Evolutionary conservation across 768 basidiomycete species (phyloP).

Genomic region (Fistulinella prunicolor): DNA sequence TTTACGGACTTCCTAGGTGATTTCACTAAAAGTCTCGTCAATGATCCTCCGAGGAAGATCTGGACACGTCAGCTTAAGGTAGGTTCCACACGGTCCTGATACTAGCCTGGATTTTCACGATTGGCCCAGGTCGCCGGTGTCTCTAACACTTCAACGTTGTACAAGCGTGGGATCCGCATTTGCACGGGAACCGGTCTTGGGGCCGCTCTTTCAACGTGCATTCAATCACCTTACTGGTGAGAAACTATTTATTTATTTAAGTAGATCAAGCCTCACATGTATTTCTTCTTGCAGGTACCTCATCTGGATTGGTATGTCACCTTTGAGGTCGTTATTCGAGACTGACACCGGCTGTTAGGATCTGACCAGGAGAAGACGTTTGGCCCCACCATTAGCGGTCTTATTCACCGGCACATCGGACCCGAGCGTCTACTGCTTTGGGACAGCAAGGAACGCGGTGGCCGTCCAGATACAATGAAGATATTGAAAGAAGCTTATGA

Average conservation of each 20-base stretch:
- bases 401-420: conserved; percentile 68
- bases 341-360: conserved; percentile 38
- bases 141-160: conserved; percentile 77
- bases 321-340: not conserved
- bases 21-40: conserved; percentile 70
- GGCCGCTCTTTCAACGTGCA: conserved; percentile 72
- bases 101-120: conserved; percentile 2
- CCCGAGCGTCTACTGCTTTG: conserved; percentile 74
- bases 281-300: conserved; percentile 50
- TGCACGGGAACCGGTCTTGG: conserved; percentile 84
- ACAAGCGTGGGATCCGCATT: conserved; percentile 75
- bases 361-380: conserved; percentile 85
- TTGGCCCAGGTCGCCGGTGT: conserved; percentile 66
- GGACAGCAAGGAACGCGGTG: conserved; percentile 73
- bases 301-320: conserved; percentile 65
- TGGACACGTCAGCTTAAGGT: conserved; percentile 85
- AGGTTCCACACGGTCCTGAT: conserved; percentile 5
- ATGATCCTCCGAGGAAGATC: conserved; percentile 62
- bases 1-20: conserved; percentile 44
- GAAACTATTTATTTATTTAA: conserved; percentile 16
- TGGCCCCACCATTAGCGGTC: conserved; percentile 71
- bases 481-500: conserved; percentile 65
- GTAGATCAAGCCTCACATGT: not conserved
- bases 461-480: conserved; percentile 77
- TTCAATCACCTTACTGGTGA: conserved; percentile 73